Conservation (phyloP, 495 filamentous ascomycete species). For the Trichoderma gamsii region DNA sequence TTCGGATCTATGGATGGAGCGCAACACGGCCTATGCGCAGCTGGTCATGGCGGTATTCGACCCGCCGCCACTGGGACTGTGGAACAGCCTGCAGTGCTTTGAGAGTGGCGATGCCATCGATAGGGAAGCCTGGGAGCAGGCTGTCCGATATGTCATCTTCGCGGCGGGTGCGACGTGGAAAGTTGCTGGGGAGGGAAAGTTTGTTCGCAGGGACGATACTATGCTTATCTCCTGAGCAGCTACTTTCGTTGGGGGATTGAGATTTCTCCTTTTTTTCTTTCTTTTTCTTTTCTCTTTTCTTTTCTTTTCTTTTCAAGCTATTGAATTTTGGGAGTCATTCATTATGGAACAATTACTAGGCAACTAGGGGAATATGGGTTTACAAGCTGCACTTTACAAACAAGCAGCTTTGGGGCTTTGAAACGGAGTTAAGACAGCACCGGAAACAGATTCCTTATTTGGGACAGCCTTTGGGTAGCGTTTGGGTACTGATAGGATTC, state of each 20-base stretch:
- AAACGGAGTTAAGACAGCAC: background rate
- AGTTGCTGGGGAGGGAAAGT: constrained; percentile 7
- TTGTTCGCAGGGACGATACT: background rate
- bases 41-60: constrained; percentile 35
- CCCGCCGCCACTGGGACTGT: constrained; percentile 16
- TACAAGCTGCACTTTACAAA: no score
- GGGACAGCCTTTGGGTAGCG: background rate
- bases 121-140: constrained; percentile 39
- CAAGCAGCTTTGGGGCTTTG: no score
- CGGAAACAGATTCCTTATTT: background rate
- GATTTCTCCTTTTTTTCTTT: background rate
- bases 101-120: constrained; percentile 40
- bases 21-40: constrained; percentile 36
- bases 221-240: background rate
- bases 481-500: background rate
- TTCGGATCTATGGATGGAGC: constrained; percentile 42
- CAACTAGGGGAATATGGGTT: no score
- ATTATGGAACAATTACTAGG: no score
- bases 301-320: background rate
- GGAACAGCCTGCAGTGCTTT: constrained; percentile 33
- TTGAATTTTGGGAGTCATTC: no score
- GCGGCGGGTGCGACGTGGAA: constrained; percentile 29
- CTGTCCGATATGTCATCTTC: constrained; percentile 33
- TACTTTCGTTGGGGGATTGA: no score
- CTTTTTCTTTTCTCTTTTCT: background rate